phyloP scores from a whole-genome alignment of 2,329 filamentous ascomycete species.

The Verticillium albo-atrum region DNA sequence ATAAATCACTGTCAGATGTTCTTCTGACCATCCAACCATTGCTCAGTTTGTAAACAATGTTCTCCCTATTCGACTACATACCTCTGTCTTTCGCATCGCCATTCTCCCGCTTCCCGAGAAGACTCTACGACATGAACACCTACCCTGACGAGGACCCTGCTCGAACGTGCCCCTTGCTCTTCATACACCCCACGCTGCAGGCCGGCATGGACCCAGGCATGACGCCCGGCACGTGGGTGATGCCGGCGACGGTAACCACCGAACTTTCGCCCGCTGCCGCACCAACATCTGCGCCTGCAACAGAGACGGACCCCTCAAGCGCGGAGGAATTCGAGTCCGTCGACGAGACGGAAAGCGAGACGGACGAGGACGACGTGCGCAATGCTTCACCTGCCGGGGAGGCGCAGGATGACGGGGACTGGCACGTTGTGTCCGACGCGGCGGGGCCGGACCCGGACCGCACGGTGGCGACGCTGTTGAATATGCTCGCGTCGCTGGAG shows the following conservation, averaged over 20 bases:
- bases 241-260: background rate
- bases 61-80: background rate
- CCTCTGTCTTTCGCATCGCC: background rate
- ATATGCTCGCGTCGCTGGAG: slow-evolving; percentile 16
- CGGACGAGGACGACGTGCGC: background rate
- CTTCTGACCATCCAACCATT: background rate
- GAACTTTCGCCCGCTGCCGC: background rate
- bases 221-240: background rate
- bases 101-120: background rate
- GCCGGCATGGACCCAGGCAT: background rate
- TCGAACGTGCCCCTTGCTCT: background rate
- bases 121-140: background rate
- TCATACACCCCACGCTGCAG: background rate
- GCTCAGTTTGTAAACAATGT: background rate
- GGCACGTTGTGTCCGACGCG: background rate
- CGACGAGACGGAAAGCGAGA: background rate
- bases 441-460: slow-evolving; percentile 18
- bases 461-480: slow-evolving; percentile 15
- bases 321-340: background rate
- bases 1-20: background rate
- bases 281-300: too few relatives aligned
- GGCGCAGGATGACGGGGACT: background rate
- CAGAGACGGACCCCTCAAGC: background rate
- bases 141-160: background rate
- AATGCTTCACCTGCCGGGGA: background rate